A percentile compares a stretch with the other conserved stretches of the same genome.
phyloP scores from a whole-genome alignment of 148 eudicot species.

The Fagopyrum tataricum region DNA sequence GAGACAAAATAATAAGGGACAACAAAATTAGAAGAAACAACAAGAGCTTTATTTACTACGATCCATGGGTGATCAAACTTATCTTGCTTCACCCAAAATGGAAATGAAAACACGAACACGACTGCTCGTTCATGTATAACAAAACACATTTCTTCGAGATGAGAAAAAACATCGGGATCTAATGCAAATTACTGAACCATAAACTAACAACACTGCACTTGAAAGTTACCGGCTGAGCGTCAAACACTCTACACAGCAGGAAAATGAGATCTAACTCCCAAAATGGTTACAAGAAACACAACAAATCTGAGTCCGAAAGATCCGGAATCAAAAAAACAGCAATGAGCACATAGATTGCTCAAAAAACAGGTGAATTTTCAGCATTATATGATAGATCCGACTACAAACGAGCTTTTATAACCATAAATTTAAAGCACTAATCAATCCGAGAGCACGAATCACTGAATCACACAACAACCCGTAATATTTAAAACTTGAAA shows the following conservation, averaged over 20 bases:
- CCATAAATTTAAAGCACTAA: neutral
- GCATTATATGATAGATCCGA: conserved; percentile 1
- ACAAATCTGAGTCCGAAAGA: neutral
- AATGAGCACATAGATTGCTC: conserved; percentile 1
- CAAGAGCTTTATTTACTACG: neutral
- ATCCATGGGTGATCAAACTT: neutral
- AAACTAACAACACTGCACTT: conserved; percentile 1
- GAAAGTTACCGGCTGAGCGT: neutral
- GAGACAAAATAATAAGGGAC: neutral
- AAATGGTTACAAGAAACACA: neutral
- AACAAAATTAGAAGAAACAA: neutral
- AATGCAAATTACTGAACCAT: neutral
- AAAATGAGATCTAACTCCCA: conserved; percentile 4
- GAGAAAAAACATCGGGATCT: neutral
- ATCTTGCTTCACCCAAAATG: neutral
- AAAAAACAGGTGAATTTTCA: neutral
- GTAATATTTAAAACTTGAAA: neutral
- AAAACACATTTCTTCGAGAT: neutral
- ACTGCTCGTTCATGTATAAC: neutral
- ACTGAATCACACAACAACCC: neutral
- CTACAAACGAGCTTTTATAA: neutral
- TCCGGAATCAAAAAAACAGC: conserved; percentile 5
- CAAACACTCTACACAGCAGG: neutral
- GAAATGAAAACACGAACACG: neutral
- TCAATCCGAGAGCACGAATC: neutral